Evolutionary conservation across 345 rosid genomes (phyloP), one percentile per base, ranked within the genome.

Genomic region (Populus pruinosa): DNA sequence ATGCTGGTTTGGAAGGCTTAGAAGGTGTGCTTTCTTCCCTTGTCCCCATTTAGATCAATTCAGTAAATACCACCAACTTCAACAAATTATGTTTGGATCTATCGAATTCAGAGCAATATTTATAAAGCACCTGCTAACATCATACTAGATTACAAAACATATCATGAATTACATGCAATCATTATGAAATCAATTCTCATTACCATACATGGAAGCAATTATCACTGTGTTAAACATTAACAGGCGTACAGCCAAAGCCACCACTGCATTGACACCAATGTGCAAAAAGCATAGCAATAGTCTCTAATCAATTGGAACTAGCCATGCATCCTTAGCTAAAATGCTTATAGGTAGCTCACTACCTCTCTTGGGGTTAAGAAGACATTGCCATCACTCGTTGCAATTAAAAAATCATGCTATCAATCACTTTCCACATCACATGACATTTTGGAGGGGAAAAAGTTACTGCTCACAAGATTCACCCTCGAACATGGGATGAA

Each of bases 11-110:
- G 69, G 97, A 85, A 80, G 94, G 82, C 81, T 90, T 95, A 59
- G 93, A 72, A 29, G 92, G 86, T 53, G 90, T 83, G 79, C 84
- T 87, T 47, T 91, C 96, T 83, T 96, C 98, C 62, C 96, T 86
- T 6, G 93, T 88, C 76, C 95, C 98, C 97, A 90, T 91, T 39
- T 56, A 59, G 72, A 83, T 76, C 39, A 71, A 53, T 77, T n/a
- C 8, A 56, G 35, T 23, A 69, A 73, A 33, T 11, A 36, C 38
- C 41, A 49, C 82, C 33, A 59, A 29, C 49, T 67, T 84, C 79
- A 69, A 62, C 38, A 72, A 33, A 61, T 82, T 25, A 23, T 11
- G n/a, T 79, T 41, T 64, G 65, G 67, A 76, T 50, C 59, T 77
- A 6, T 38, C 29, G 39, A 29, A 66, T 69, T 61, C 38, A 70